Evolutionary conservation across 2,329 filamentous ascomycete genomes (phyloP).

Genomic region (Aspergillus udagawae): DNA sequence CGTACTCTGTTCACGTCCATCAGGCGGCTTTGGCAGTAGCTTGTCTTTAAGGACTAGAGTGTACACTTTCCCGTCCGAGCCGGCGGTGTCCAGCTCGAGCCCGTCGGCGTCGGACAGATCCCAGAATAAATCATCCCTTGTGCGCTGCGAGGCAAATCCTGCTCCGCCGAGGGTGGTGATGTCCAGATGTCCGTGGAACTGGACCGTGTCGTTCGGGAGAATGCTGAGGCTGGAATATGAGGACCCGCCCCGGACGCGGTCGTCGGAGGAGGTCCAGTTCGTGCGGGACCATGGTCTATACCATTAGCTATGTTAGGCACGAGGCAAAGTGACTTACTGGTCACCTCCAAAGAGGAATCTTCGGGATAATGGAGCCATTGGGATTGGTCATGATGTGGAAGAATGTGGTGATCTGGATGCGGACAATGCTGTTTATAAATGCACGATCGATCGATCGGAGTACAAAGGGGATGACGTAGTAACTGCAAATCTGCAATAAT

Average conservation of each 20-base stretch:
- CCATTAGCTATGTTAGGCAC: too few species aligned
- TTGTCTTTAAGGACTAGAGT: slow-evolving; percentile 72
- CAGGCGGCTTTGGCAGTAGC: slow-evolving; percentile 51
- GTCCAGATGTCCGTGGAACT: slow-evolving; percentile 67
- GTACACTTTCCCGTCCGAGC: slow-evolving; percentile 62
- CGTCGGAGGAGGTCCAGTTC: slow-evolving; percentile 68
- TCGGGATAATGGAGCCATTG: not conserved
- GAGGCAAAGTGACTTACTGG: slow-evolving; percentile 1
- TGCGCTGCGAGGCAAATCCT: slow-evolving; percentile 77
- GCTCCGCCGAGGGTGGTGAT: slow-evolving; percentile 72
- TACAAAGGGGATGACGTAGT: too few species aligned
- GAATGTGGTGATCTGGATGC: not conserved
- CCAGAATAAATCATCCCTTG: slow-evolving; percentile 56
- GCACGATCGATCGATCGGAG: slow-evolving; percentile 5
- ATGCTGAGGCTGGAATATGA: slow-evolving; percentile 54
- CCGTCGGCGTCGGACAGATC: slow-evolving; percentile 63
- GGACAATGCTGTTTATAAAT: not conserved
- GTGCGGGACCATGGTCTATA: slow-evolving; percentile 10
- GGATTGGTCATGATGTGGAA: not conserved
- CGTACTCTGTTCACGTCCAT: slow-evolving; percentile 66
- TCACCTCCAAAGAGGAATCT: slow-evolving; percentile 13
- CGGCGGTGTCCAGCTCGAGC: slow-evolving; percentile 50
- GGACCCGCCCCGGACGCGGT: slow-evolving; percentile 70
- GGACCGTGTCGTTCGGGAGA: slow-evolving; percentile 36
- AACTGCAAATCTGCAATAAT: too few species aligned